Base-by-base conservation (phyloP, 768 basidiomycete species). In the Lactarius tabidus region DNA sequence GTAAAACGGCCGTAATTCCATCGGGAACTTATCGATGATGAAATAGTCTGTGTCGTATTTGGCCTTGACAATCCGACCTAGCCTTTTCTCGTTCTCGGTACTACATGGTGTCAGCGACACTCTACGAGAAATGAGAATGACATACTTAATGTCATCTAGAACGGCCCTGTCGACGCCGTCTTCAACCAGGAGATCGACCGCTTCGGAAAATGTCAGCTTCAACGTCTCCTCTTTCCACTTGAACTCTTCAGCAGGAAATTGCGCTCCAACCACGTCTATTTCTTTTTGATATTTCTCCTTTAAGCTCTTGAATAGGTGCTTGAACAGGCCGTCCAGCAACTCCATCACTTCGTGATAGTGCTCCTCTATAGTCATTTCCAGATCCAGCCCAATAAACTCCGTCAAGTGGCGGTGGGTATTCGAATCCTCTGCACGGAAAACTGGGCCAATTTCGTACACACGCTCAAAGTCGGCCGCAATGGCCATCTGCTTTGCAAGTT, bases 281-380 rank as follows among this genome's bases (percentile, higher is more conserved):
- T 99, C 97, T 59, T 85, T 85, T 53, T 79, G 77, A 78, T 89
- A 95, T 61, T 84, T 84, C 72, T 89, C 83, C 70, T 85, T 84
- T 59, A 99, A 82, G 9, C 89, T 89, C 63, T 81, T 80, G 85
- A 99, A 99, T 72, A 99, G 91, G 72, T 81, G 78, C 69, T 93
- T 80, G 74, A 98, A 86, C 74, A 98, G 82, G 53, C 81, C 83
- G 74, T 99, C 97, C 64, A 99, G 84, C 28, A 94, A 77, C 71
- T 97, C 94, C 80, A 98, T 82, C 39, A 95, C 95, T 77, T 99
- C 97, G 77, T 98, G 95, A 73, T 98, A 99, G 75, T 98, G 95
- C 75, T 98, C 95, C 75, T 98, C 95, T 70, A 99, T 94, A 5
- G 88, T 83, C 97, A 99, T 98, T 77, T 99, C 97, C 70, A 99